Base-by-base conservation (phyloP, 164 flowering plant species). In the Vitis vinifera region DNA sequence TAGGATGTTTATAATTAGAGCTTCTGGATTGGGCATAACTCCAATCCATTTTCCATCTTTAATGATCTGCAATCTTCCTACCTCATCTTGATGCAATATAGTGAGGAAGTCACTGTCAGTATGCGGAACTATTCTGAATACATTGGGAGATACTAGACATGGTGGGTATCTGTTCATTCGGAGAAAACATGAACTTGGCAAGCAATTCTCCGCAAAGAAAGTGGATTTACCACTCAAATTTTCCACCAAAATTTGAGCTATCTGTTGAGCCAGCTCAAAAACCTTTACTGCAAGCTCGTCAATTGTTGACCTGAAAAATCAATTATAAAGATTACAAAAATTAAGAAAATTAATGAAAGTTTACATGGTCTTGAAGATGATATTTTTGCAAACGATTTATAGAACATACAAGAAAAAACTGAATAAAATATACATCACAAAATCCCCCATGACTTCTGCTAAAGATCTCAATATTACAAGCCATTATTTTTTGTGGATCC, bases 91-190 rank as follows among this genome's bases (percentile, higher is more conserved):
- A 60, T 14, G 57, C 55, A 93, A 49, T 4, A 93, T 79, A 8
- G 96, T 89, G 71, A 93, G 89, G 78, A 89, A 93, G 51, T 82
- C 89, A 53, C 87, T 90, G 14, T 93, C 98, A 0, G 95, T 93
- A 73, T 93, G 98, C 23, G 98, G 92, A 79, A 91, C 74, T 50
- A 93, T 56, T 3, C 98, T 97, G 16, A 71, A 80, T 8, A 90
- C 73, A 11, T 81, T 69, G 1, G 83, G 68, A 17, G 86, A 76
- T 5, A 76, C 59, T 4, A 90, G 89, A 52, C 98, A 90, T 12
- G 91, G 85, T 0, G 94, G 97, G 62, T 93, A 93, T 79, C 94
- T 77, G 73, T 93, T 93, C 79, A 93, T 61, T 19, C 98, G 83
- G 37, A 93, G 78, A 67, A 81, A 88, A 62, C 97, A 83, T 3